These are phyloP conservation scores for barley (Hordeum vulgare) DNA, from an alignment of 176 grass and related monocot species.

Conservation along the genomic window MorexV3_pseudomolecules_assembly NC_058523.1:290539523-290540022, in stretches of 20 bases:
- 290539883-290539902: slow-evolving; percentile 65
- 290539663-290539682: neutral
- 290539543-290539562: neutral
- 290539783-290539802: slow-evolving; percentile 93
- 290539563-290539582: neutral
- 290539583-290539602: neutral
- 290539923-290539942: neutral
- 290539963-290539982: neutral
- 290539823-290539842: slow-evolving; percentile 89
- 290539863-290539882: slow-evolving; percentile 86
- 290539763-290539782: slow-evolving; percentile 97
- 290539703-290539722: slow-evolving; percentile 85
- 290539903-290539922: slow-evolving; percentile 17
- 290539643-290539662: neutral
- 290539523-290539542: neutral
- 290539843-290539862: slow-evolving; percentile 98
- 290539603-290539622: neutral
- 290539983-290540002: neutral
- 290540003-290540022: slow-evolving; percentile 1
- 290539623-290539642: neutral
- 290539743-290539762: slow-evolving; percentile 99
- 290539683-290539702: slow-evolving; percentile 80
- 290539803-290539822: slow-evolving; percentile 97
- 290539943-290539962: slow-evolving; percentile 1
- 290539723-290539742: slow-evolving; percentile 96